These are phyloP conservation scores for Adenanthera pavonina DNA, from an alignment of 306 rosid species.

Conservation along the genomic window DNA sequence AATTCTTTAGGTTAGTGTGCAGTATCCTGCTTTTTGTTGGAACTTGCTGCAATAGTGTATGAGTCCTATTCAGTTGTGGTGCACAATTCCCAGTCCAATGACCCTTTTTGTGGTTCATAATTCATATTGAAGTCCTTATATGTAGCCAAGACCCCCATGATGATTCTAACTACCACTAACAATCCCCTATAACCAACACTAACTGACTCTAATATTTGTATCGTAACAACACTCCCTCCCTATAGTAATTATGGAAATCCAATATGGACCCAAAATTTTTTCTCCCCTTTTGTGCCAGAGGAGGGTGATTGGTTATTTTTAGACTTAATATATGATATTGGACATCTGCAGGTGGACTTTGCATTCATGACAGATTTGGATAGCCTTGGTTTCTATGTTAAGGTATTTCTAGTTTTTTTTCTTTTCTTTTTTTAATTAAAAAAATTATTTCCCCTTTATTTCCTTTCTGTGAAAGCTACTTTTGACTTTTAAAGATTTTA, in stretches of 20 bases:
- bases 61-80: conserved; percentile 15
- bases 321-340: conserved; percentile 34
- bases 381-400: conserved; percentile 87
- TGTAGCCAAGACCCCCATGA: background rate
- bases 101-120: background rate
- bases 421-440: background rate
- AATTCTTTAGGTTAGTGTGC: conserved; percentile 16
- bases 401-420: conserved; percentile 54
- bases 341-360: conserved; percentile 76
- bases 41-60: conserved; percentile 1
- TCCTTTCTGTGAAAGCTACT: conserved; percentile 4
- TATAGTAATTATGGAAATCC: background rate
- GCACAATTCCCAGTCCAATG: background rate
- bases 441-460: conserved; percentile 2
- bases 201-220: background rate
- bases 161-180: background rate
- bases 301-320: conserved; percentile 24
- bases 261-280: background rate
- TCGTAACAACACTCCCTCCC: no score
- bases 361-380: conserved; percentile 92
- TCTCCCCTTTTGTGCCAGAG: background rate
- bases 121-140: background rate
- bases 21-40: conserved; percentile 3
- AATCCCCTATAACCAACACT: background rate
- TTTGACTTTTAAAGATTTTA: background rate